phyloP scores from a whole-genome alignment of 441 rosid genomes.

The Euphorbia celastroides region DNA sequence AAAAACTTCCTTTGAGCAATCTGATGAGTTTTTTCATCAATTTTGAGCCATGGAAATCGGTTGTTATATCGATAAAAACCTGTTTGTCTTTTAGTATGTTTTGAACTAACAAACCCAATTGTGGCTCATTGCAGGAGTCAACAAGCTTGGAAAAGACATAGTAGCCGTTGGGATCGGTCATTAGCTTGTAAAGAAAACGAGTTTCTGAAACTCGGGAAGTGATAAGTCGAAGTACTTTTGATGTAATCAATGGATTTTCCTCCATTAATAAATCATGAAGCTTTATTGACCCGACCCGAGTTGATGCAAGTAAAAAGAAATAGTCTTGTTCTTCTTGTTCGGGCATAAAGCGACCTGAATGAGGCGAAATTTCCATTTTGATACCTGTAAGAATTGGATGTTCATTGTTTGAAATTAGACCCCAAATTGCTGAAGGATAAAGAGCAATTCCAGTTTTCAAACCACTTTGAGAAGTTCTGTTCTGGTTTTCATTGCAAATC shows the following conservation, averaged over 20 bases:
- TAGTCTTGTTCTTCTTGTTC: no score
- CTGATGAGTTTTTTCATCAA: slow-evolving; percentile 24
- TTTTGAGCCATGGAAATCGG: slow-evolving; percentile 11
- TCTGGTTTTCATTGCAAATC: not conserved
- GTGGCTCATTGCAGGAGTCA: slow-evolving; percentile 13
- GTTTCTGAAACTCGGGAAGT: not conserved
- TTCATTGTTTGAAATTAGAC: not conserved
- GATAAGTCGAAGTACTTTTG: slow-evolving; percentile 10
- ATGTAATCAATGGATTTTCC: not conserved
- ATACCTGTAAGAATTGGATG: not conserved
- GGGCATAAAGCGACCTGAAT: no score
- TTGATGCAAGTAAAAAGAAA: not conserved
- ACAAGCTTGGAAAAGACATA: slow-evolving; percentile 22
- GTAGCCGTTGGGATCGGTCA: slow-evolving; percentile 19
- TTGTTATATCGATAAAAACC: not conserved
- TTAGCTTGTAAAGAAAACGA: slow-evolving; percentile 19
- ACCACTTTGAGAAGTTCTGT: not conserved
- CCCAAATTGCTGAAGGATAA: not conserved
- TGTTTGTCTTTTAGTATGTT: not conserved
- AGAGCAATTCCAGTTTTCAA: not conserved
- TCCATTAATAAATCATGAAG: slow-evolving; percentile 11
- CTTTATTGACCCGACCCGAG: slow-evolving; percentile 1
- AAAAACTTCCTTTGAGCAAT: slow-evolving; percentile 16
- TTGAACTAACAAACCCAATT: slow-evolving; percentile 10
- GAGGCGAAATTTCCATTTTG: no score